A percentile compares a stretch with the other conserved stretches of the same genome.
Conservation (phyloP, 805 yeast genomes). For the Wickerhamiella vanderwaltii region DNA sequence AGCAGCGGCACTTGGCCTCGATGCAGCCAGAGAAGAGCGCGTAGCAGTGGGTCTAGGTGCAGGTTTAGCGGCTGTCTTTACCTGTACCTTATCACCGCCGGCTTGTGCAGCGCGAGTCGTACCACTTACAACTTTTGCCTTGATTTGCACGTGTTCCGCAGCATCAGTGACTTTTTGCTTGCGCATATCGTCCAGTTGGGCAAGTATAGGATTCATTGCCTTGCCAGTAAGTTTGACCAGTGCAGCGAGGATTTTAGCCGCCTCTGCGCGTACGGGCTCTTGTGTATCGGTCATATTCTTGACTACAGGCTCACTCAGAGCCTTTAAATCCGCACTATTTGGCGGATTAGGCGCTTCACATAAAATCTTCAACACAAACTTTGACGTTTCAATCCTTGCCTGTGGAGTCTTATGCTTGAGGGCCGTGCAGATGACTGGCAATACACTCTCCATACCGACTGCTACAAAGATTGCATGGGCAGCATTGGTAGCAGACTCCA, state of each 20-base stretch:
- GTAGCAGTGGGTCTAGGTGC: not conserved
- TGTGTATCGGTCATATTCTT: slow-evolving; percentile 71
- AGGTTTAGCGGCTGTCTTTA: not conserved
- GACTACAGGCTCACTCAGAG: slow-evolving; percentile 41
- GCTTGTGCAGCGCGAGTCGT: not conserved
- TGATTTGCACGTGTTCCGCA: slow-evolving; percentile 44
- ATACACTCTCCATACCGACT: slow-evolving; percentile 41
- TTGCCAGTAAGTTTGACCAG: slow-evolving; percentile 75
- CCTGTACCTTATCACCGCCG: slow-evolving; percentile 8
- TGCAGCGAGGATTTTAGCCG: slow-evolving; percentile 68
- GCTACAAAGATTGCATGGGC: slow-evolving; percentile 49
- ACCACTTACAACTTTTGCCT: slow-evolving; percentile 24
- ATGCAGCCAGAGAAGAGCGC: not conserved
- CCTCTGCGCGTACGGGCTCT: slow-evolving; percentile 68
- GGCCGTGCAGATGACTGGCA: slow-evolving; percentile 47
- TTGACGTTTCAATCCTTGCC: slow-evolving; percentile 57
- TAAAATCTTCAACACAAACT: slow-evolving; percentile 52
- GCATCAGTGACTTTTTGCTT: slow-evolving; percentile 54
- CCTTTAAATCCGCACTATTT: slow-evolving; percentile 39
- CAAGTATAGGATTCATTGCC: slow-evolving; percentile 46
- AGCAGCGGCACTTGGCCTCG: not conserved
- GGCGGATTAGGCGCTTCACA: slow-evolving; percentile 40
- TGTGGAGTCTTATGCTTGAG: slow-evolving; percentile 76
- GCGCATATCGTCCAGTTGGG: slow-evolving; percentile 65
- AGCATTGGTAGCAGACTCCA: slow-evolving; percentile 56